Percentiles rank a stretch among this genome's conserved stretches.
Evolutionary conservation across 176 grass and related monocot species (phyloP).

Genomic region (Oryza rufipogon): DNA sequence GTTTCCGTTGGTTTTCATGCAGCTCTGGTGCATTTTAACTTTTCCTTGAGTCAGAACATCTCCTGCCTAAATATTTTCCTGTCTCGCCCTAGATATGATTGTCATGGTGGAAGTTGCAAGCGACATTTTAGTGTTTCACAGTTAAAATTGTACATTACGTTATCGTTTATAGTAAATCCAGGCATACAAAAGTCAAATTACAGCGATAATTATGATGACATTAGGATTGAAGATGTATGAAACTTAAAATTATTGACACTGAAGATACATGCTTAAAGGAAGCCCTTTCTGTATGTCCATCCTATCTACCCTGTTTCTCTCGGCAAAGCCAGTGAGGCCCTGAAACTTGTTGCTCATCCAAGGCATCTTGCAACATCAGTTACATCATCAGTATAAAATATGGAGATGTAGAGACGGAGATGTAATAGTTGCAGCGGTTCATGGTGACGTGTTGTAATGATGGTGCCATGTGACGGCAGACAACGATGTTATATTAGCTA

Average conservation of each 20-base stretch:
- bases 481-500: not conserved
- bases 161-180: not conserved
- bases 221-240: no score
- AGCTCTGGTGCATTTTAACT: not conserved
- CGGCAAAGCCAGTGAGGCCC: not conserved
- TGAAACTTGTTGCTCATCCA: not conserved
- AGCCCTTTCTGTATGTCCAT: not conserved
- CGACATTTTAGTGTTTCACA: not conserved
- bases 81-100: no score
- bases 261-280: no score
- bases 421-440: no score
- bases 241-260: no score
- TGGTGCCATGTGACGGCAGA: not conserved
- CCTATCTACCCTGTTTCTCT: not conserved
- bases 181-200: not conserved
- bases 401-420: not conserved
- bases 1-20: not conserved
- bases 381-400: no score
- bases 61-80: no score
- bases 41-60: not conserved
- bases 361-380: not conserved
- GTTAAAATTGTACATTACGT: not conserved
- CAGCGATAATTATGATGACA: not conserved
- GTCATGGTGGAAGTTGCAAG: not conserved
- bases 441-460: no score